phyloP scores from a whole-genome alignment of 306 rosid species.

The Prosopis cineraria region DNA sequence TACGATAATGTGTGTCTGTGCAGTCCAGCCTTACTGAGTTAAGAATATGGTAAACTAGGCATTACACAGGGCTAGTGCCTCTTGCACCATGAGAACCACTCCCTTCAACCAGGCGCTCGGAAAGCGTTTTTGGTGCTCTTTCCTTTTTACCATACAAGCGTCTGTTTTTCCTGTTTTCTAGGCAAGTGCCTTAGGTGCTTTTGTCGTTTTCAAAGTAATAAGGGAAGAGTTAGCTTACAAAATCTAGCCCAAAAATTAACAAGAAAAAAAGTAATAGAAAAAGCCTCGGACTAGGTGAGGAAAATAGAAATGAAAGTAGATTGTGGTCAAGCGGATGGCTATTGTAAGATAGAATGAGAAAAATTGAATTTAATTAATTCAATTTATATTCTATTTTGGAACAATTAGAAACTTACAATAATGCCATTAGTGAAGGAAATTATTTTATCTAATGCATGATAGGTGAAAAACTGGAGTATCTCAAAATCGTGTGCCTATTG shows the following conservation, averaged over 20 bases:
- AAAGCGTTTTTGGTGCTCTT: background rate
- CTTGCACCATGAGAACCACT: background rate
- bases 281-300: background rate
- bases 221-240: background rate
- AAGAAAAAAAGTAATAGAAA: no score
- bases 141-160: background rate
- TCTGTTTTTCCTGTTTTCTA: background rate
- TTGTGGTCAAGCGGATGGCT: background rate
- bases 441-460: background rate
- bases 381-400: background rate
- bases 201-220: background rate
- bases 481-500: background rate
- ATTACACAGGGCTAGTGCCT: background rate
- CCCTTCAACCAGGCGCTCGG: background rate
- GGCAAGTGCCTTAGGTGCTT: background rate
- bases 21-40: background rate
- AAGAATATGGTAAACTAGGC: background rate
- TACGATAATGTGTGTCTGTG: no score
- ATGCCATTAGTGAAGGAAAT: background rate
- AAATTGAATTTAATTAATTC: background rate
- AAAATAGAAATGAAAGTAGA: background rate
- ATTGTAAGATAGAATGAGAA: background rate
- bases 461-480: background rate
- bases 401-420: background rate
- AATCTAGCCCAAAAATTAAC: background rate